Conservation (phyloP, 176 grass and related monocot species). For the Triticum turgidum region DNA sequence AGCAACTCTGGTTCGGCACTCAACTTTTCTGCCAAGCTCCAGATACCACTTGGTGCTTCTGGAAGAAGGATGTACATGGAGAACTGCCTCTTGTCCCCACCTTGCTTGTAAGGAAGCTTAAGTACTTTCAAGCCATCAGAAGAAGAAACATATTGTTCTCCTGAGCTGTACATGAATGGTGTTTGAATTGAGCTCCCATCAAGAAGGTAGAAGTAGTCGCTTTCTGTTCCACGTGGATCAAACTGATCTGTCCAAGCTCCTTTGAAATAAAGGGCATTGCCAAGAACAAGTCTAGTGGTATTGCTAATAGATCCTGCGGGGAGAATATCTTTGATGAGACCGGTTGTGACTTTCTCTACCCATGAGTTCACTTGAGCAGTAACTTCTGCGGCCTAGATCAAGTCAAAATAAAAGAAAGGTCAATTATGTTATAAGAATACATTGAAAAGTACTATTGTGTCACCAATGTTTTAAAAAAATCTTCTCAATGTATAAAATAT, state of each 20-base stretch:
- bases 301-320: slow-evolving; percentile 27
- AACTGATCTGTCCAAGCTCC: slow-evolving; percentile 63
- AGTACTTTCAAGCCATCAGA: background rate
- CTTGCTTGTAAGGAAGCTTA: background rate
- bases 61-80: slow-evolving; percentile 28
- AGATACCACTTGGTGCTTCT: slow-evolving; percentile 37
- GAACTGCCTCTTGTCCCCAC: background rate
- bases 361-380: slow-evolving; percentile 60
- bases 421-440: background rate
- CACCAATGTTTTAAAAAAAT: background rate
- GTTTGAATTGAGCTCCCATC: slow-evolving; percentile 15
- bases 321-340: background rate
- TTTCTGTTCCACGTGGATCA: slow-evolving; percentile 42
- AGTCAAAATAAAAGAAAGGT: background rate
- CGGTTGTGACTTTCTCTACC: slow-evolving; percentile 41
- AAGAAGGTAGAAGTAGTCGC: slow-evolving; percentile 29
- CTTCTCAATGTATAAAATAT: background rate
- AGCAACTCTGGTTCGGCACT: slow-evolving; percentile 51
- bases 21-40: background rate
- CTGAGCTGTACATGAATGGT: slow-evolving; percentile 55
- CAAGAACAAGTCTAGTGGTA: slow-evolving; percentile 54
- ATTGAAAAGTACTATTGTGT: background rate
- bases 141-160: slow-evolving; percentile 43
- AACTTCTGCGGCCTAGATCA: slow-evolving; percentile 53
- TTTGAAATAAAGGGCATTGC: slow-evolving; percentile 80